Evolutionary conservation across 305 asterid species (phyloP), one percentile per base, ranked within the genome.

Genomic region (Fraxinus sp.): DNA sequence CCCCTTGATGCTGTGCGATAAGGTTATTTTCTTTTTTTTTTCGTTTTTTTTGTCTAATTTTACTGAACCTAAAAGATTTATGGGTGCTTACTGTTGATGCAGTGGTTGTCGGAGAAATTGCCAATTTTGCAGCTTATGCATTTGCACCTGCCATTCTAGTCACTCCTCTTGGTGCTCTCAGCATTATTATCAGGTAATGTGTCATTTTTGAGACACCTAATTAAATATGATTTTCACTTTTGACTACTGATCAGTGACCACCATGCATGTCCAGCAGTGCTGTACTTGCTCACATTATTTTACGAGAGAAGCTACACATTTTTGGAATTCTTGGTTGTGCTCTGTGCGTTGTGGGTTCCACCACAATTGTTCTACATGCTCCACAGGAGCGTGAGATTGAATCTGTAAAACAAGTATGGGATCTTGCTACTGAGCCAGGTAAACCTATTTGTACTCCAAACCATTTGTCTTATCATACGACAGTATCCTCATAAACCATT

Each of bases 31-130:
- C 7, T 24, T n/a, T 14, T 64, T 22, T 66, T 62, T 20, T 33
- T 37, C 3, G 13, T 14, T 5, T 73, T 46, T 8, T 32, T 22
- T 4, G 5, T 55, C 68, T 77, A 78, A 74, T 81, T 57, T 68
- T 73, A 78, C 16, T 30, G 32, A 44, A 75, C 77, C 80, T 80
- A 57, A 83, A 13, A 10, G n/a, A 4, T 62, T 16, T 24, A 44
- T 80, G 76, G 76, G 52, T 26, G 59, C 83, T 84, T 83, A 79
- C 74, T 85, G 39, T 83, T 89, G 78, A 84, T 74, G 85, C 97
- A 96, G 99, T 97, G 99, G 87, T 97, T 83, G 97, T 94, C 76
- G 99, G 99, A 86, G 99, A 97, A 87, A 87, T 97, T 87, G 99
- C 99, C 26, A 97, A 97, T 88, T 97, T 97, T 89, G 99, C 97